Conservation (phyloP, 495 filamentous ascomycete species). For the Aspergillus nanangensis region DNA sequence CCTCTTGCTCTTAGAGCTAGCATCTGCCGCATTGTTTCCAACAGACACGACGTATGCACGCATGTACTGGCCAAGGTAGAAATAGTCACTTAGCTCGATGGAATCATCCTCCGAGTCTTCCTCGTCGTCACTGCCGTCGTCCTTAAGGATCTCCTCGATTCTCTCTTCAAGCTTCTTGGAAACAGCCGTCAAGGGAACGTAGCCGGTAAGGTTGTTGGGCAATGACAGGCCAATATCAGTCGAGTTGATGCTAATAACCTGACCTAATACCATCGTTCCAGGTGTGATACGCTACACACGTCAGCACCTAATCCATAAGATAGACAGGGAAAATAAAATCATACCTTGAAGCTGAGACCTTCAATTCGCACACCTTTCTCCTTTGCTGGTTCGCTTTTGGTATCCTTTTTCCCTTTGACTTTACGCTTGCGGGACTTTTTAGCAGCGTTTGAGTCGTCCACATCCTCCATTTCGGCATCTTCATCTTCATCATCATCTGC, state of each 20-base stretch:
- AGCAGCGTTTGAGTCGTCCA: constrained; percentile 19
- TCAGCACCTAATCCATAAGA: constrained; percentile 27
- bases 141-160: constrained; percentile 58
- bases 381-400: constrained; percentile 33
- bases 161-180: constrained; percentile 67
- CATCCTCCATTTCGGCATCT: constrained; percentile 45
- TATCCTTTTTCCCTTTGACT: constrained; percentile 45
- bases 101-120: constrained; percentile 54
- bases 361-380: constrained; percentile 69
- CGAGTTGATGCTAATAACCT: constrained; percentile 74
- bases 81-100: constrained; percentile 66
- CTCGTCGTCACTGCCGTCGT: constrained; percentile 52
- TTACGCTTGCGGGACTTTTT: constrained; percentile 52
- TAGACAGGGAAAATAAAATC: constrained; percentile 8
- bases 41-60: constrained; percentile 80
- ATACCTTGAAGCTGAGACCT: constrained; percentile 83
- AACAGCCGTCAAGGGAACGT: constrained; percentile 83
- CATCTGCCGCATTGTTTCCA: constrained; percentile 46
- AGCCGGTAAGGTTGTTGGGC: constrained; percentile 89
- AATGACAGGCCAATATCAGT: constrained; percentile 75
- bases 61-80: constrained; percentile 83
- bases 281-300: constrained; percentile 64
- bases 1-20: constrained; percentile 62
- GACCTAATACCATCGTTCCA: constrained; percentile 82
- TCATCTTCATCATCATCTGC: constrained; percentile 42